Percentiles rank a stretch among this genome's conserved stretches.
These are phyloP conservation scores for Skeletonema grethae DNA, from an alignment of 108 stramenopile genomes.

Conservation along the genomic window DNA sequence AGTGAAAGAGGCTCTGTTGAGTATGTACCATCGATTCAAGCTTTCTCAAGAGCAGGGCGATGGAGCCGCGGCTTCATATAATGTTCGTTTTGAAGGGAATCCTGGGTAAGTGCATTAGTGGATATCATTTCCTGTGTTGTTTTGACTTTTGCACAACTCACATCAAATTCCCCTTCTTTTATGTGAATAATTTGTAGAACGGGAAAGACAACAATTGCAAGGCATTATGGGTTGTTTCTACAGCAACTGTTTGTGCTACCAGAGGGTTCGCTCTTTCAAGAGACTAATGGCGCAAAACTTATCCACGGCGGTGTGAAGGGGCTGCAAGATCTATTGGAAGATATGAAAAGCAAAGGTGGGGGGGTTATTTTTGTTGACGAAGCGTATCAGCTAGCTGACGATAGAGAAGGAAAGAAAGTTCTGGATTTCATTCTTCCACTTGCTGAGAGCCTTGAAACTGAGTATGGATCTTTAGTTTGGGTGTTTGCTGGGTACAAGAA, in stretches of 20 bases:
- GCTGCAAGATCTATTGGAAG: slow-evolving; percentile 60
- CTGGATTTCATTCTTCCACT: slow-evolving; percentile 25
- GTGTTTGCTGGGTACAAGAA: slow-evolving; percentile 36
- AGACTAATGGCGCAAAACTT: slow-evolving; percentile 28
- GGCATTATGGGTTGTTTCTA: slow-evolving; percentile 48
- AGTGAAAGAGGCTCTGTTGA: slow-evolving; percentile 73
- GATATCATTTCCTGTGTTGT: background rate
- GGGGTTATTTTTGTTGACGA: slow-evolving; percentile 79
- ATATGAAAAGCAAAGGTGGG: slow-evolving; percentile 68
- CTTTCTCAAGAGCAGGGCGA: slow-evolving; percentile 25
- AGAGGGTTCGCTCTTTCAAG: slow-evolving; percentile 58
- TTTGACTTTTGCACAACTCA: background rate
- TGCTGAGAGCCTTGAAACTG: slow-evolving; percentile 12
- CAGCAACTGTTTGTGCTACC: slow-evolving; percentile 60
- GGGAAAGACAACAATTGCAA: slow-evolving; percentile 82
- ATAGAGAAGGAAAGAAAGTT: slow-evolving; percentile 24
- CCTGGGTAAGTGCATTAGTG: slow-evolving; percentile 29
- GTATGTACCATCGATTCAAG: slow-evolving; percentile 63
- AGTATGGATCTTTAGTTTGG: slow-evolving; percentile 20
- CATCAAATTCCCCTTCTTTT: background rate
- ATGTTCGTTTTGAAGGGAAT: slow-evolving; percentile 72
- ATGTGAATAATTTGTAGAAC: slow-evolving; percentile 35
- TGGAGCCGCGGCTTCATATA: slow-evolving; percentile 45
- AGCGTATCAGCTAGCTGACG: slow-evolving; percentile 47
- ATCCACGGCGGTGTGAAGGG: slow-evolving; percentile 18